Conservation (phyloP, 768 basidiomycete genomes). For the Tricholoma furcatifolium region DNA sequence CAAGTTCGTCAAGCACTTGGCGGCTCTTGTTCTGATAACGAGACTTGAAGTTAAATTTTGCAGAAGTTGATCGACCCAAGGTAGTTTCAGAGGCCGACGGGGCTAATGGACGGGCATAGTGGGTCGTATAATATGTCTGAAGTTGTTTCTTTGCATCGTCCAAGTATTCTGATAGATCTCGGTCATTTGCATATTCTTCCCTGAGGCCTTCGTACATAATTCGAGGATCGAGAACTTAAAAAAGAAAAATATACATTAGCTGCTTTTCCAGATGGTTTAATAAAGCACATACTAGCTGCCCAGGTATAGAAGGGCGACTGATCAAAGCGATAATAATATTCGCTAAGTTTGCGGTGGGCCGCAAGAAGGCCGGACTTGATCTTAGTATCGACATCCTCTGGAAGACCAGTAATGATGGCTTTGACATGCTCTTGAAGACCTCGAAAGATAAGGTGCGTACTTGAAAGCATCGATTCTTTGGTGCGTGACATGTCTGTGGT, state of each 20-base stretch:
- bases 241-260: not conserved
- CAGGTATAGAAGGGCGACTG: no score
- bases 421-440: slow-evolving; percentile 29
- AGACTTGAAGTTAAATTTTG: not conserved
- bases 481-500: no score
- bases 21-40: not conserved
- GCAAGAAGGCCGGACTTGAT: slow-evolving; percentile 21
- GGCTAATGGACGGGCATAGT: no score
- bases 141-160: slow-evolving; percentile 4
- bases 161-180: slow-evolving; percentile 11
- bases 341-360: slow-evolving; percentile 26
- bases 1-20: slow-evolving; percentile 16
- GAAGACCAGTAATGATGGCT: slow-evolving; percentile 19
- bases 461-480: slow-evolving; percentile 32
- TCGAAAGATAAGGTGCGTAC: slow-evolving; percentile 30
- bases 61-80: no score
- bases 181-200: slow-evolving; percentile 20
- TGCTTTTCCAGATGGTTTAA: no score
- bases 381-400: slow-evolving; percentile 9
- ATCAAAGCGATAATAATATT: no score
- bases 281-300: slow-evolving; percentile 22
- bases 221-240: slow-evolving; percentile 31
- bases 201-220: no score
- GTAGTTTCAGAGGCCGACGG: no score
- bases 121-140: no score